Base-by-base conservation (phyloP, 257 asterid species). In the Solanum paucissectum region DNA sequence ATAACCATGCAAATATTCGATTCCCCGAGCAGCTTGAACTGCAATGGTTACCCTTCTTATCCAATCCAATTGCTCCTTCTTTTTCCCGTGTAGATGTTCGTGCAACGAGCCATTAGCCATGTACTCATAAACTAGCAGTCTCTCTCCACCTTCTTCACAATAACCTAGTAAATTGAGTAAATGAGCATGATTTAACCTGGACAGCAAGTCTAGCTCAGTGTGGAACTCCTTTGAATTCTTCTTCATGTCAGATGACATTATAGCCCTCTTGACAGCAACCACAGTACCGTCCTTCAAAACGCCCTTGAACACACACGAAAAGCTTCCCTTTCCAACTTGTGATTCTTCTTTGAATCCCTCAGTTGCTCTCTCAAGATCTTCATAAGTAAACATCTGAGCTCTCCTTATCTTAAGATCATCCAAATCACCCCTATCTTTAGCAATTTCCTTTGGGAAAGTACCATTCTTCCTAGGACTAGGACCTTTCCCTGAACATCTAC, bases 71-170 rank as follows among this genome's bases (percentile, higher is more conserved):
- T 92, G 98, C 89, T 91, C 95, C 86, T 89, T 90, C 60, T 90
- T 93, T 90, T 91, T 93, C 12, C 93, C 90, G 13, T 96, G 98
- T 66, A 95, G 95, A 76, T 95, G 98, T 62, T 96, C 95, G 66
- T 96, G 96, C 76, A 96, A 86, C 6, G 99, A 94, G 62, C 99
- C 99, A 84, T 96, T 96, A 36, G 99, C 96, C 99, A 96, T 96
- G 94, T 91, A 96, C 93, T 96, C 99, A 7, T 96, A 95, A 32
- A 96, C 99, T 4, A 96, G 89, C 81, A 96, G 96, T 86, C 99
- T 92, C 84, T 96, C 98, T 9, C 91, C 98, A 2, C 94, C 94
- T 89, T 96, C 98, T 83, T 96, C 99, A 84, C 99, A 96, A 83
- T 96, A 95, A 36, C 99, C 99, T 4, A 95, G 97, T 88, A 96